Percentiles rank a stretch among this genome's conserved stretches.
phyloP scores from a whole-genome alignment of 2,329 filamentous ascomycete species.

The Coleophoma cylindrospora region DNA sequence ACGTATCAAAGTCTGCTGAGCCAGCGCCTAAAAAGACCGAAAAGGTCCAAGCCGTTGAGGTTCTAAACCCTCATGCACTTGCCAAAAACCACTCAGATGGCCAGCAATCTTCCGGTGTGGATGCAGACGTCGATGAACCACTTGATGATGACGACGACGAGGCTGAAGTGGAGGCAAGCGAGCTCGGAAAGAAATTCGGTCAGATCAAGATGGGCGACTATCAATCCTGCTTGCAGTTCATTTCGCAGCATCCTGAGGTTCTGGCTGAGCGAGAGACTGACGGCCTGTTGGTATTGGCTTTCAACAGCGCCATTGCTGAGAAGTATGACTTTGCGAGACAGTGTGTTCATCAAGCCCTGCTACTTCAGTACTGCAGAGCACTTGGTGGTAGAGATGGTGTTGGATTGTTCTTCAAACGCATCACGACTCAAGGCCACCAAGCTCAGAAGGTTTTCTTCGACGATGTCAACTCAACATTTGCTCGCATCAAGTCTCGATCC shows the following conservation, averaged over 20 bases:
- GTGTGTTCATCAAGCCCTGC: slow-evolving; percentile 87
- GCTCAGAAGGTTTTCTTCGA: slow-evolving; percentile 88
- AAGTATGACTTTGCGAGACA: slow-evolving; percentile 74
- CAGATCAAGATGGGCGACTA: slow-evolving; percentile 75
- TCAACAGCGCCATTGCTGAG: slow-evolving; percentile 77
- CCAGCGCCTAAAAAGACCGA: slow-evolving; percentile 24
- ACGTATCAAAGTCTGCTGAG: slow-evolving; percentile 57
- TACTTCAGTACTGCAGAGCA: slow-evolving; percentile 91
- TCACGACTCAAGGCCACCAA: slow-evolving; percentile 84
- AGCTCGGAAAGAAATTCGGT: slow-evolving; percentile 75
- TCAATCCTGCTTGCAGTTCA: slow-evolving; percentile 66
- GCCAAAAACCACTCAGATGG: slow-evolving; percentile 36
- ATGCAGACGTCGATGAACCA: slow-evolving; percentile 56
- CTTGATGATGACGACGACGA: slow-evolving; percentile 59
- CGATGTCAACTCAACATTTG: slow-evolving; percentile 86
- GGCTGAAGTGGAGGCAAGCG: slow-evolving; percentile 69
- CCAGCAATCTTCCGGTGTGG: slow-evolving; percentile 49
- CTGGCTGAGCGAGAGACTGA: slow-evolving; percentile 84
- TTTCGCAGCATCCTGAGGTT: slow-evolving; percentile 72
- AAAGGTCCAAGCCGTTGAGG: slow-evolving; percentile 56
- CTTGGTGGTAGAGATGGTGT: slow-evolving; percentile 79
- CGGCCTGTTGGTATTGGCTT: slow-evolving; percentile 83
- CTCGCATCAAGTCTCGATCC: slow-evolving; percentile 68
- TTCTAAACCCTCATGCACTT: slow-evolving; percentile 62
- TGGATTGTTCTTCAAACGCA: slow-evolving; percentile 90